Percentiles rank a stretch among this genome's conserved stretches.
Conservation (phyloP, 768 basidiomycete genomes). For the Tulasnella sp. region DNA sequence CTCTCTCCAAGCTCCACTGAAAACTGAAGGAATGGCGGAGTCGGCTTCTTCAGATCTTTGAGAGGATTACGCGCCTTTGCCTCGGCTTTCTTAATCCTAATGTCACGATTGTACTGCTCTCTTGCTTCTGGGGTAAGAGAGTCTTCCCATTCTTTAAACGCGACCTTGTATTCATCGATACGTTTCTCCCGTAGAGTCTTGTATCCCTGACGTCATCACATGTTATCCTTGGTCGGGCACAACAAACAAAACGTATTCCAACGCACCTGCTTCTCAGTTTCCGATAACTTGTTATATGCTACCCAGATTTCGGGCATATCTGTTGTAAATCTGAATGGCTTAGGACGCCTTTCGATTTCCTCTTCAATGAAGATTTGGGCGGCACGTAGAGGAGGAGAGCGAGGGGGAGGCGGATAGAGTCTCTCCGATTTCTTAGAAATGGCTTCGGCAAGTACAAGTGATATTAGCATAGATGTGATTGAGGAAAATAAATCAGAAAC, state of each 20-base stretch:
- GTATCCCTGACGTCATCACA: no score
- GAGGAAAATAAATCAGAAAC: no score
- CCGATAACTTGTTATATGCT: slow-evolving; percentile 4
- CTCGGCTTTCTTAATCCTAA: not conserved
- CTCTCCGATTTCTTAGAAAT: not conserved
- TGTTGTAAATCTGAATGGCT: no score
- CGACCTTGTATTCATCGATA: no score
- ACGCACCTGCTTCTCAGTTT: slow-evolving; percentile 3
- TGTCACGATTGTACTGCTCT: not conserved
- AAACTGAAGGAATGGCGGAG: not conserved
- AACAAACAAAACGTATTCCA: not conserved
- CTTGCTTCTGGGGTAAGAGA: not conserved
- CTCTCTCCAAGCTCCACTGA: not conserved
- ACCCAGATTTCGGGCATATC: not conserved
- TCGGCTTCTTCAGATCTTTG: not conserved
- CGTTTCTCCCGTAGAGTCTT: not conserved
- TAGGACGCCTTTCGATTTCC: not conserved
- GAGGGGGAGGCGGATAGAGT: not conserved
- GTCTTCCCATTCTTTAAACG: slow-evolving; percentile 7
- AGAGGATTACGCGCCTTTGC: not conserved
- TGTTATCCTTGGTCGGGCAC: no score
- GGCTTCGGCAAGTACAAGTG: not conserved
- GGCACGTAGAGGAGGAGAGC: no score
- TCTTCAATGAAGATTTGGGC: not conserved
- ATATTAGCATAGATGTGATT: not conserved